Evolutionary conservation across 495 filamentous ascomycete genomes (phyloP).

Genomic region (Penicillium malachiteum): DNA sequence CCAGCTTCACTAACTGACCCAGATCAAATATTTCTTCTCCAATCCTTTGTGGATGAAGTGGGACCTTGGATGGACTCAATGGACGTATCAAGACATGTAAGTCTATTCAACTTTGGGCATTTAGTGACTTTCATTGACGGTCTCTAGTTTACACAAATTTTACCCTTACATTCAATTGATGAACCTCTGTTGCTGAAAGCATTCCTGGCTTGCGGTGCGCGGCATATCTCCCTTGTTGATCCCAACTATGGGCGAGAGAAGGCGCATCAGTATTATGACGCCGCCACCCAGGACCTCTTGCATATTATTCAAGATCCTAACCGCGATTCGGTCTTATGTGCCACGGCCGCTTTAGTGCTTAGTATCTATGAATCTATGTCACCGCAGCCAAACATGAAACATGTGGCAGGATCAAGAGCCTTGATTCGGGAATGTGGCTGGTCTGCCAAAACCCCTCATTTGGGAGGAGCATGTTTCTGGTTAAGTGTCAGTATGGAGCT

Average conservation of each 20-base stretch:
- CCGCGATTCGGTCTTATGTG: conserved; percentile 80
- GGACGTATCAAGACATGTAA: conserved; percentile 79
- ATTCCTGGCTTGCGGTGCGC: conserved; percentile 84
- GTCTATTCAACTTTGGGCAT: conserved; percentile 13
- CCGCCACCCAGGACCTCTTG: conserved; percentile 71
- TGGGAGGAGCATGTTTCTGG: conserved; percentile 94
- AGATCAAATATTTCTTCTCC: conserved; percentile 82
- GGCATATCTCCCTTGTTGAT: conserved; percentile 72
- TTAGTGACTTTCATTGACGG: background rate
- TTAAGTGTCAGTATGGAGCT: conserved; percentile 89
- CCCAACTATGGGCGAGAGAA: conserved; percentile 71
- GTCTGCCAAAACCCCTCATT: conserved; percentile 74
- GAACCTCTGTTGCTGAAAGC: conserved; percentile 93
- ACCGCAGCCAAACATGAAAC: conserved; percentile 75
- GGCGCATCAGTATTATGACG: conserved; percentile 78
- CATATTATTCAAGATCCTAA: conserved; percentile 74
- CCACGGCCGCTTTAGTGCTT: conserved; percentile 83
- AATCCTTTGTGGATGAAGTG: conserved; percentile 88
- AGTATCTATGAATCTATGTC: conserved; percentile 94
- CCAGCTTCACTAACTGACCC: conserved; percentile 62
- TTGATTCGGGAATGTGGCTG: conserved; percentile 90
- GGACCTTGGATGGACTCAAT: conserved; percentile 93
- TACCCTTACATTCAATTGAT: conserved; percentile 77
- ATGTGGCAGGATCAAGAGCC: conserved; percentile 82
- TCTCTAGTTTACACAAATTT: conserved; percentile 66